Evolutionary conservation across 2,329 filamentous ascomycete species (phyloP).

Genomic region (Colletotrichum godetiae): DNA sequence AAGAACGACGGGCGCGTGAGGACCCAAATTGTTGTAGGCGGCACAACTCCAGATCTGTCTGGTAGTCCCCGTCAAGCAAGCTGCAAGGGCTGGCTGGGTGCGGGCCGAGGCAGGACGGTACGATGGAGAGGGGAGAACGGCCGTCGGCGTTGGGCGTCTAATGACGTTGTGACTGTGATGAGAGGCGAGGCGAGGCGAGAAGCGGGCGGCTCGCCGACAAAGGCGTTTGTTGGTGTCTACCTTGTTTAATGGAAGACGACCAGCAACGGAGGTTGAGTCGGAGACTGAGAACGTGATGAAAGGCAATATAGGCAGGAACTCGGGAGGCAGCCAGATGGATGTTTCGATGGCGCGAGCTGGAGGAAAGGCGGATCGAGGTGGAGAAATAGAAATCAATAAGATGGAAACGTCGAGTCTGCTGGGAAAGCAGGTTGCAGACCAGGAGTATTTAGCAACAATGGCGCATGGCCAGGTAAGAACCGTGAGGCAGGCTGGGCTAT

Average conservation of each 20-base stretch:
- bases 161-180: conserved; percentile 25
- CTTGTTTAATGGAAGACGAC: not conserved
- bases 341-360: not conserved
- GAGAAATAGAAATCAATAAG: not conserved
- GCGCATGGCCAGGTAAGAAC: conserved; percentile 1
- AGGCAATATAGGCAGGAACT: not conserved
- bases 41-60: conserved; percentile 8
- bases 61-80: not conserved
- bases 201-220: conserved; percentile 25
- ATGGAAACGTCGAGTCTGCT: not conserved
- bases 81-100: conserved; percentile 9
- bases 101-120: conserved; percentile 16
- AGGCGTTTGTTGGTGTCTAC: conserved; percentile 14
- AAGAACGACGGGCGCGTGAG: not conserved
- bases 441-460: not conserved
- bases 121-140: conserved; percentile 1
- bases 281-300: not conserved
- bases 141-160: conserved; percentile 19
- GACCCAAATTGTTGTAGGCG: conserved; percentile 7
- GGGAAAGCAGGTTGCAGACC: conserved; percentile 7
- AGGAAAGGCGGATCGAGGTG: not conserved
- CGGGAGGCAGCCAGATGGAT: not conserved
- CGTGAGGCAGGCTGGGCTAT: not conserved
- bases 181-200: not conserved
- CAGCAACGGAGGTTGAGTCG: not conserved